These are phyloP conservation scores for Pleurotus tuoliensis DNA, from an alignment of 768 basidiomycete genomes.

Conservation along the genomic window DNA sequence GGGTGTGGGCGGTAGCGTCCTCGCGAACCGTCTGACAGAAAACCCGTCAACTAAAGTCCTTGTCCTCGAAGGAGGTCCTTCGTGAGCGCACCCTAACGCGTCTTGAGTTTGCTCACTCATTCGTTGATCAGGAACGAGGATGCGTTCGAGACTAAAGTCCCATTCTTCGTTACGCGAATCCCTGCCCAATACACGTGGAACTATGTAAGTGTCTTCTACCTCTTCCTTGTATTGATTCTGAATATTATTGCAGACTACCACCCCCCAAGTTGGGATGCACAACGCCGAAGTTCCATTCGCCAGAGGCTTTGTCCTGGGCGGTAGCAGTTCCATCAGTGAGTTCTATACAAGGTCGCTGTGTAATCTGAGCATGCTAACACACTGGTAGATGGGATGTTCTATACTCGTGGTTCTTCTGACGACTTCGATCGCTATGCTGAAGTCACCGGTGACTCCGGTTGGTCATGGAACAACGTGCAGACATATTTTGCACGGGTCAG, in stretches of 20 bases:
- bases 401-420: slow-evolving; percentile 21
- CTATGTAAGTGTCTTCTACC: neutral
- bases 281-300: slow-evolving; percentile 12
- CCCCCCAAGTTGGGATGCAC: slow-evolving; percentile 15
- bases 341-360: neutral
- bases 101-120: neutral
- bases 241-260: slow-evolving; percentile 12
- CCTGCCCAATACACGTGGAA: slow-evolving; percentile 15
- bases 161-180: slow-evolving; percentile 1
- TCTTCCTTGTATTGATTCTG: too few relatives aligned
- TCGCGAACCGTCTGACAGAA: slow-evolving; percentile 8
- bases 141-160: neutral
- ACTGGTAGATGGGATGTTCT: slow-evolving; percentile 20
- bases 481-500: slow-evolving; percentile 22
- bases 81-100: neutral
- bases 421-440: slow-evolving; percentile 21
- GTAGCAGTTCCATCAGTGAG: slow-evolving; percentile 20
- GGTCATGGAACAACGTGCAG: slow-evolving; percentile 24
- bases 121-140: neutral
- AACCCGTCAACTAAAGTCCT: neutral
- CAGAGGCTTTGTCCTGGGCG: slow-evolving; percentile 18
- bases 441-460: slow-evolving; percentile 23
- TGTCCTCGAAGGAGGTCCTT: slow-evolving; percentile 2
- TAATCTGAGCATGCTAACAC: neutral
- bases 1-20: slow-evolving; percentile 2